phyloP scores from a whole-genome alignment of 768 basidiomycete species.

The Scleroderma citrinum region DNA sequence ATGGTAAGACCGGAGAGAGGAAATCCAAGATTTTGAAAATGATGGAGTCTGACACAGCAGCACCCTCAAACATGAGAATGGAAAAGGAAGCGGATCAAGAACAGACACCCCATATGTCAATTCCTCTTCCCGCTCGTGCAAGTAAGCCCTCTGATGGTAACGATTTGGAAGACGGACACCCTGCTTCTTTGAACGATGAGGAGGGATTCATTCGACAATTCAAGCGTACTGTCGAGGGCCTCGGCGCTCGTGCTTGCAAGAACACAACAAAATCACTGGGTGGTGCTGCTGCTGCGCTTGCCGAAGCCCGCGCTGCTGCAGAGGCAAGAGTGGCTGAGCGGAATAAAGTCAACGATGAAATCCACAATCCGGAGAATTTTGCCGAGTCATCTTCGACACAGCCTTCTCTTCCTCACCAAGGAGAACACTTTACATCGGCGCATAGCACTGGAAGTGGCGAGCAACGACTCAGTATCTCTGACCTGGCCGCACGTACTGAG shows the following conservation, averaged over 20 bases:
- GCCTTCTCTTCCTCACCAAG: constrained; percentile 2
- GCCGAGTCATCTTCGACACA: constrained; percentile 8
- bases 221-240: constrained; percentile 66
- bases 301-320: constrained; percentile 59
- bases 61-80: constrained; percentile 11
- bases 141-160: constrained; percentile 15
- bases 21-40: constrained; percentile 47
- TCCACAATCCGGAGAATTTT: constrained; percentile 20
- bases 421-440: neutral
- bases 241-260: constrained; percentile 54
- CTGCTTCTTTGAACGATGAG: constrained; percentile 9
- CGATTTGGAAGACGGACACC: constrained; percentile 14
- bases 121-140: neutral
- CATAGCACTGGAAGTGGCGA: constrained; percentile 11
- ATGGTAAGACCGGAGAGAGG: constrained; percentile 33
- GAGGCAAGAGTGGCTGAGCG: constrained; percentile 67
- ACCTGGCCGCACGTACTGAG: constrained; percentile 42
- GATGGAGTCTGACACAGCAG: constrained; percentile 29
- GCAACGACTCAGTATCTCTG: constrained; percentile 52
- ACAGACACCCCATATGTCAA: constrained; percentile 1
- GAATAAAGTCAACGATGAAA: constrained; percentile 40
- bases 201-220: constrained; percentile 58
- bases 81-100: constrained; percentile 5
- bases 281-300: constrained; percentile 50
- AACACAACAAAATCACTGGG: constrained; percentile 58